phyloP scores from a whole-genome alignment of 441 rosid genomes.

The Erodium moschatum region DNA sequence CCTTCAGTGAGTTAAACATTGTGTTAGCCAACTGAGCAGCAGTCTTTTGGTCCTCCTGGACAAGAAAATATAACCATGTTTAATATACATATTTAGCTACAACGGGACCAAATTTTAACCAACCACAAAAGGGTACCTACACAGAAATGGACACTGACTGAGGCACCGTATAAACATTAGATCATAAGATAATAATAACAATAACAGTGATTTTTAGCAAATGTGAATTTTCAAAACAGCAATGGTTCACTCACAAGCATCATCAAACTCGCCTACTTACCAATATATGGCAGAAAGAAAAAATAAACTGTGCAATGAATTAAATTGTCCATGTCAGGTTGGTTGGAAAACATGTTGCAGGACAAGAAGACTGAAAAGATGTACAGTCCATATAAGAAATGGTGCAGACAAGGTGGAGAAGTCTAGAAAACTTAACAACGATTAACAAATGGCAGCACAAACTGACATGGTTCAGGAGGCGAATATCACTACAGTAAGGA shows the following conservation, averaged over 20 bases:
- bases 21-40: constrained; percentile 67
- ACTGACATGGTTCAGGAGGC: background rate
- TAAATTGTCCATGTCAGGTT: background rate
- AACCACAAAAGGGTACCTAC: background rate
- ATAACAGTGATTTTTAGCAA: background rate
- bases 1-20: constrained; percentile 75
- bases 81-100: background rate
- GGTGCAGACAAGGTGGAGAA: constrained; percentile 4
- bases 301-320: background rate
- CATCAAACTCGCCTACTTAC: background rate
- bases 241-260: constrained; percentile 6
- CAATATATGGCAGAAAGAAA: background rate
- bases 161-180: background rate
- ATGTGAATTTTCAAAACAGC: background rate
- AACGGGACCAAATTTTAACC: background rate
- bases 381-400: background rate
- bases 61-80: constrained; percentile 10
- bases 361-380: background rate
- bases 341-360: constrained; percentile 1
- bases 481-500: background rate
- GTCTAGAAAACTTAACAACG: background rate
- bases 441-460: background rate
- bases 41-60: constrained; percentile 78
- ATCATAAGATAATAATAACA: too few relatives aligned
- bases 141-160: background rate